Conservation (phyloP, 257 asterid species). For the Forsythia suspensa region DNA sequence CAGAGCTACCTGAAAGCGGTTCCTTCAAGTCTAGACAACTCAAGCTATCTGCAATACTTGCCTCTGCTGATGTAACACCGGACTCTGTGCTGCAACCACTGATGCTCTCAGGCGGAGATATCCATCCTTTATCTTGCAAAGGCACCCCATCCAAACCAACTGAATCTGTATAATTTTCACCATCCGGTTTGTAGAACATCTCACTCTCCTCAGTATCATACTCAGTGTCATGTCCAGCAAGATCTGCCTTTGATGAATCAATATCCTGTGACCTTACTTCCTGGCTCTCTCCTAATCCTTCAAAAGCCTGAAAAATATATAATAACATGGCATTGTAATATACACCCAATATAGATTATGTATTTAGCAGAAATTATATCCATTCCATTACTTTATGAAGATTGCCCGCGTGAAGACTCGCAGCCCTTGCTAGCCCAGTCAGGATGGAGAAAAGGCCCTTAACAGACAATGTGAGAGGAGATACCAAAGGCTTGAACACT, state of each 20-base stretch:
- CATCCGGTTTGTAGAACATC: constrained; percentile 48
- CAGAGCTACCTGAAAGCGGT: constrained; percentile 39
- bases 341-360: constrained; percentile 9
- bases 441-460: constrained; percentile 77
- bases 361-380: not conserved
- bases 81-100: constrained; percentile 63
- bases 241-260: constrained; percentile 56
- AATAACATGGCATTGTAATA: constrained; percentile 16
- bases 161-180: constrained; percentile 45
- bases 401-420: constrained; percentile 97
- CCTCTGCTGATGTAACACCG: constrained; percentile 54
- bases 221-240: constrained; percentile 45
- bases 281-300: constrained; percentile 93
- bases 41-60: constrained; percentile 61
- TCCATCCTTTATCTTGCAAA: constrained; percentile 77
- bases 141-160: constrained; percentile 50
- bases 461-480: constrained; percentile 67
- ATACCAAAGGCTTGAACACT: constrained; percentile 77
- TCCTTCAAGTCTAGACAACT: constrained; percentile 47
- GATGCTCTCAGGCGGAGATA: constrained; percentile 83
- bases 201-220: constrained; percentile 55
- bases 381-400: constrained; percentile 79
- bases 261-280: constrained; percentile 67
- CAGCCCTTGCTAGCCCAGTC: constrained; percentile 86
- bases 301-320: constrained; percentile 74